These are phyloP conservation scores for Pseudisothecium myosuroides DNA, from an alignment of 225 moss, liverwort and hornwort genomes.

Conservation along the genomic window DNA sequence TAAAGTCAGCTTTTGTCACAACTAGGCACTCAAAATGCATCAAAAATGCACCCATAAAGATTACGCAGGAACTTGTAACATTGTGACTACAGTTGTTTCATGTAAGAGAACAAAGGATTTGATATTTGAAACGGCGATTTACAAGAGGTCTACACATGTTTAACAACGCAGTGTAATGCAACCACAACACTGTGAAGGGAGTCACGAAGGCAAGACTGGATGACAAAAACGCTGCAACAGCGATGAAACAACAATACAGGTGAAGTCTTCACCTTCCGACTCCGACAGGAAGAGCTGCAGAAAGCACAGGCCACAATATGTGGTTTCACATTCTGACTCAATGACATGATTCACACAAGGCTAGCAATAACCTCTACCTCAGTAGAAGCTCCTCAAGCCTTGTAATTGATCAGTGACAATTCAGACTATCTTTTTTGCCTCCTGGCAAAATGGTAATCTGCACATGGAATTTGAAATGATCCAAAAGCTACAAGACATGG, in stretches of 20 bases:
- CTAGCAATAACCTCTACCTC: not conserved
- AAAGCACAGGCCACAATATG: slow-evolving; percentile 4
- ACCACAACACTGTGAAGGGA: not conserved
- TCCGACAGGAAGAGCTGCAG: not conserved
- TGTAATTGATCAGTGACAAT: not conserved
- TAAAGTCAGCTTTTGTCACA: not conserved
- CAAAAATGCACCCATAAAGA: not conserved
- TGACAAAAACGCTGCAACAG: not conserved
- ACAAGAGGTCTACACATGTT: not conserved
- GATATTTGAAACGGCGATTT: not conserved
- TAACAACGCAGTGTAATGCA: not conserved
- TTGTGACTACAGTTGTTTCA: not conserved
- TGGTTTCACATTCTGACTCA: not conserved
- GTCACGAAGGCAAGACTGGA: not conserved
- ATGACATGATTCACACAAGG: not conserved
- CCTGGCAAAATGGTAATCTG: not conserved
- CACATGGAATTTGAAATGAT: not conserved
- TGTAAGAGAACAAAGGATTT: too few species aligned
- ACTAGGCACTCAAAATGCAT: not conserved
- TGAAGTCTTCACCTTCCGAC: not conserved
- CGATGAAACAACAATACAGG: not conserved
- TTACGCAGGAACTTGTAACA: not conserved
- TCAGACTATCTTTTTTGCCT: not conserved
- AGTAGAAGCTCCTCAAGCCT: not conserved
- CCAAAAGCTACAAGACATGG: not conserved